Conservation (phyloP, 768 basidiomycete genomes). For the Mycena vitilis region DNA sequence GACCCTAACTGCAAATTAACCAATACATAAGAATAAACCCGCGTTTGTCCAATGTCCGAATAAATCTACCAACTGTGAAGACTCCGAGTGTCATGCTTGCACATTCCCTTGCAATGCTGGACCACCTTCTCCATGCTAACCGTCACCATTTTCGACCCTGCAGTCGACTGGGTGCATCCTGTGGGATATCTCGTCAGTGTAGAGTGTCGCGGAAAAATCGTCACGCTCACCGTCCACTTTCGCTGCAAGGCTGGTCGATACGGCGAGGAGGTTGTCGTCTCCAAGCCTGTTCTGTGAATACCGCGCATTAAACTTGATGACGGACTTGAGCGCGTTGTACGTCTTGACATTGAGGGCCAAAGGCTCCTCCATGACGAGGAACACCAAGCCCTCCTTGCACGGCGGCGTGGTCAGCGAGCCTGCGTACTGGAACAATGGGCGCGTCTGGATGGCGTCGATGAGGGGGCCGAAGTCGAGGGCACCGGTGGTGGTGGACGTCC, state of each 20-base stretch:
- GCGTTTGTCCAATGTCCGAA: too few relatives aligned
- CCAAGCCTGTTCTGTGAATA: conserved; percentile 35
- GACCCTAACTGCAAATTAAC: too few relatives aligned
- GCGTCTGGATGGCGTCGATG: conserved; percentile 27
- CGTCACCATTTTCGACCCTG: conserved; percentile 24
- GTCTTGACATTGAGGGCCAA: conserved; percentile 32
- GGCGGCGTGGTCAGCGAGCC: conserved; percentile 37
- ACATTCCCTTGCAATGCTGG: conserved; percentile 11
- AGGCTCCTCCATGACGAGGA: conserved; percentile 36
- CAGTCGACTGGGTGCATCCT: conserved; percentile 25
- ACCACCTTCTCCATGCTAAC: conserved; percentile 19
- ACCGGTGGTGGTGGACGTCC: conserved; percentile 31
- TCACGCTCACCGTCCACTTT: not conserved
- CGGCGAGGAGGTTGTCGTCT: conserved; percentile 29
- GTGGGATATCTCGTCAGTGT: not conserved
- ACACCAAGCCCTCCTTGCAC: conserved; percentile 34
- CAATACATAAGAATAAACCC: too few relatives aligned
- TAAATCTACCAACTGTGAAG: not conserved
- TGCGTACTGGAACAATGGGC: conserved; percentile 33
- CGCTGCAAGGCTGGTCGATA: not conserved
- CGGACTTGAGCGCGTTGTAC: conserved; percentile 33
- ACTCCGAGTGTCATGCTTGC: conserved; percentile 3
- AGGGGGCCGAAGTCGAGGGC: conserved; percentile 29
- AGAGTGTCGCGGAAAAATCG: not conserved
- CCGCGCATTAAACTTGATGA: conserved; percentile 35